Evolutionary conservation across 345 rosid species (phyloP).

Genomic region (Euphorbia tirucalli): DNA sequence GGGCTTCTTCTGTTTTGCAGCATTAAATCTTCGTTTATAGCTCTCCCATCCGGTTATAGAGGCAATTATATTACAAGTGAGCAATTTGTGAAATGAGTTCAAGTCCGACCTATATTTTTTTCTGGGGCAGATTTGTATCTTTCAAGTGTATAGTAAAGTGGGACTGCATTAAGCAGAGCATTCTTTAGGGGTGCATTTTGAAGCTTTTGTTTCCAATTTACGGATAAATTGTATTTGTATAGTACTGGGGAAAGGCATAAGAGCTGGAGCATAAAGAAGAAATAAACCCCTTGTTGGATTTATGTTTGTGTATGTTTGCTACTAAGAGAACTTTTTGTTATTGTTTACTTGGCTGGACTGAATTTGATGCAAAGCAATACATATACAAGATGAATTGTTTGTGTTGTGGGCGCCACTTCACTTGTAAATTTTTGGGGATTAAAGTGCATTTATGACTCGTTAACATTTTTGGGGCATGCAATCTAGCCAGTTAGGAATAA

Average conservation of each 20-base stretch:
- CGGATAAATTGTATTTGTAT: not conserved
- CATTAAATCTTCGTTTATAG: not conserved
- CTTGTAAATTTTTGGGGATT: no score
- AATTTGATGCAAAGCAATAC: not conserved
- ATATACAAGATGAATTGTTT: no score
- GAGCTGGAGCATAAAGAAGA: not conserved
- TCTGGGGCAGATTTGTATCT: not conserved
- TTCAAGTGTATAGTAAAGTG: constrained; percentile 19
- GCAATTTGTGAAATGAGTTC: not conserved
- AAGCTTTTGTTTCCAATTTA: not conserved
- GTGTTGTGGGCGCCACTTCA: not conserved
- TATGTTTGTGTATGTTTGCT: not conserved
- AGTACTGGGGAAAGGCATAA: no score
- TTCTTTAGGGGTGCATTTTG: not conserved
- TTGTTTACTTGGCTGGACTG: not conserved
- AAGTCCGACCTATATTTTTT: not conserved
- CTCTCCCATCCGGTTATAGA: not conserved
- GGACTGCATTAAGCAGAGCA: constrained; percentile 1
- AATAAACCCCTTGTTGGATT: not conserved
- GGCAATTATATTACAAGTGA: not conserved
- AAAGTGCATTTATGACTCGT: no score
- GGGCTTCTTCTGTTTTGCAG: not conserved
- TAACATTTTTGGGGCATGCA: no score
- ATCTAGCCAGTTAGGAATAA: no score
- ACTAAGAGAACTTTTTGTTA: not conserved